Evolutionary conservation across 2,329 filamentous ascomycete species (phyloP), one percentile per base, ranked within the genome.

Genomic region (Elsinoe necatrix): DNA sequence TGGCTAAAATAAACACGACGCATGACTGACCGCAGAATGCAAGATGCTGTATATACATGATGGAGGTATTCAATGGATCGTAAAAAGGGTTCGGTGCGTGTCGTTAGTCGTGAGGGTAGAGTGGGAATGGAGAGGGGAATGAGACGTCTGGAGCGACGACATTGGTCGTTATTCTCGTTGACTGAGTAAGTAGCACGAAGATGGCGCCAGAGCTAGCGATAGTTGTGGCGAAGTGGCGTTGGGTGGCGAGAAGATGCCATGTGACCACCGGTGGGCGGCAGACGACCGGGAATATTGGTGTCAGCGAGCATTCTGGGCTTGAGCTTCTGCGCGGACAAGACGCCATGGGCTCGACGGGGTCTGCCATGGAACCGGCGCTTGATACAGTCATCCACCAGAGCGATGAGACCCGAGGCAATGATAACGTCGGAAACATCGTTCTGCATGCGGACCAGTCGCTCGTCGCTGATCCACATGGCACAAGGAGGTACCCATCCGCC

Each of bases 401-500:
- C 83, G 64, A 95, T 84, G 63, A 97, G 80, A 21, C 92, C 92
- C n/a, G 90, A 93, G 47, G 90, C 83, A 61, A 97, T 80, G 61
- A 97, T 85, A 62, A 95, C 85, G 69, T 96, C 91, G 60, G 89
- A 88, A 66, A 95, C 82, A 68, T 95, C 91, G 51, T 86, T 86
- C 68, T 82, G 75, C 63, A 81, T 83, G 29, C 80, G 75, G 62
- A 93, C 77, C 59, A 93, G 78, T 14, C 76, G 77, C 59, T 81
- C 73, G 69, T 95, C 89, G 64, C 81, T 88, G 68, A 97, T 89
- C 83, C 89, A 91, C 83, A 97, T 85, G 64, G 87, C 88, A 68
- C 87, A 95, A 4, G 89, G 90, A 56, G 89, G 87, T 21, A 97
- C 79, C 90, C 92, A 97, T 57, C 88, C 89, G 52, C 91, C 91